Evolutionary conservation across 305 asterid species (phyloP).

Genomic region (Solanum hybrid): DNA sequence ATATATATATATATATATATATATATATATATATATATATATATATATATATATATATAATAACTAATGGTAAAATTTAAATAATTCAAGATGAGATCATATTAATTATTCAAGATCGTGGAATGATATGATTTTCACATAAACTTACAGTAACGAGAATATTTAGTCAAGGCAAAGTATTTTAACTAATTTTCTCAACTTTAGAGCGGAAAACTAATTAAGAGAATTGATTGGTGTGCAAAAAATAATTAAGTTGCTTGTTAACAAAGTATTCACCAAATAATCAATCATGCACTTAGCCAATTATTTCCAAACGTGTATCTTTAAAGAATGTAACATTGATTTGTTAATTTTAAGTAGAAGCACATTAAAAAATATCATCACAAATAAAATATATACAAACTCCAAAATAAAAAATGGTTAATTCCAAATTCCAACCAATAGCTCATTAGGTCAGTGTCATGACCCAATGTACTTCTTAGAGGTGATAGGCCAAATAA

Average conservation of each 20-base stretch:
- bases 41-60: too few relatives aligned
- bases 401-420: neutral
- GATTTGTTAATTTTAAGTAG: neutral
- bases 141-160: too few relatives aligned
- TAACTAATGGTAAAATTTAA: too few relatives aligned
- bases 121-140: too few relatives aligned
- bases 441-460: neutral
- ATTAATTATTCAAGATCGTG: too few relatives aligned
- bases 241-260: neutral
- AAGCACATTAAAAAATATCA: neutral
- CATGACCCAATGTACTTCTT: too few relatives aligned
- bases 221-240: neutral
- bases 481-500: neutral
- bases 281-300: neutral
- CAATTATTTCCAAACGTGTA: neutral
- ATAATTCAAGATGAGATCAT: too few relatives aligned
- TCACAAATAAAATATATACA: neutral
- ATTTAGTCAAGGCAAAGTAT: too few relatives aligned
- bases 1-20: too few relatives aligned
- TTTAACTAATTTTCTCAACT: too few relatives aligned
- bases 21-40: too few relatives aligned
- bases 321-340: neutral
- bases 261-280: neutral
- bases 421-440: neutral
- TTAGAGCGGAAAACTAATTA: too few relatives aligned